phyloP scores from a whole-genome alignment of 768 basidiomycete species.

The Pleurotus sapidus region DNA sequence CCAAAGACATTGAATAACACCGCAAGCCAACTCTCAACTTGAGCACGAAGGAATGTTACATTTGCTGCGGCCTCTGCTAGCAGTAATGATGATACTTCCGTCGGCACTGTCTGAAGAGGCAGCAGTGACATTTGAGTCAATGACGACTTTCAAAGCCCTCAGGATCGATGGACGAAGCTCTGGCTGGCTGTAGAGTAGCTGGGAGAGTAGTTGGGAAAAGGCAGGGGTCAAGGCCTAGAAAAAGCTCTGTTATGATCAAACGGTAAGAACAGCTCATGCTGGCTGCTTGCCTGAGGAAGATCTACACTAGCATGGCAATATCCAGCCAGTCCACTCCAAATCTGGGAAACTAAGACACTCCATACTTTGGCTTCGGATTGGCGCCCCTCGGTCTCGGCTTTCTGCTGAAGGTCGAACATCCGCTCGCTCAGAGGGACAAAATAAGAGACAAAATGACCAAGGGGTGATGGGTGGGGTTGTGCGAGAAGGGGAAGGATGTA shows the following conservation, averaged over 20 bases:
- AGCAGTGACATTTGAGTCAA: conserved; percentile 72
- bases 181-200: conserved; percentile 88
- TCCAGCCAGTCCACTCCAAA: conserved; percentile 89
- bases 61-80: conserved; percentile 63
- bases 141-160: conserved; percentile 73
- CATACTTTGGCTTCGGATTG: conserved; percentile 92
- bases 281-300: conserved; percentile 56
- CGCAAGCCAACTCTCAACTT: conserved; percentile 91
- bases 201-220: conserved; percentile 89
- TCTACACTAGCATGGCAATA: conserved; percentile 87
- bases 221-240: conserved; percentile 65
- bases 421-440: conserved; percentile 94
- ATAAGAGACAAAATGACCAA: conserved; percentile 83
- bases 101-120: conserved; percentile 28
- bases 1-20: conserved; percentile 98
- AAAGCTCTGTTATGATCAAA: conserved; percentile 7
- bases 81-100: conserved; percentile 38
- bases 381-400: conserved; percentile 68
- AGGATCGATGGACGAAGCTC: conserved; percentile 81
- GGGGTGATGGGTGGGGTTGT: conserved; percentile 75
- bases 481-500: conserved; percentile 87
- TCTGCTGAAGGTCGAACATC: conserved; percentile 86
- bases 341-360: conserved; percentile 89
- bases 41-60: conserved; percentile 65
- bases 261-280: not conserved